Evolutionary conservation across 2,329 filamentous ascomycete genomes (phyloP), one percentile per base, ranked within the genome.

Genomic region (Fusarium sublunatum): DNA sequence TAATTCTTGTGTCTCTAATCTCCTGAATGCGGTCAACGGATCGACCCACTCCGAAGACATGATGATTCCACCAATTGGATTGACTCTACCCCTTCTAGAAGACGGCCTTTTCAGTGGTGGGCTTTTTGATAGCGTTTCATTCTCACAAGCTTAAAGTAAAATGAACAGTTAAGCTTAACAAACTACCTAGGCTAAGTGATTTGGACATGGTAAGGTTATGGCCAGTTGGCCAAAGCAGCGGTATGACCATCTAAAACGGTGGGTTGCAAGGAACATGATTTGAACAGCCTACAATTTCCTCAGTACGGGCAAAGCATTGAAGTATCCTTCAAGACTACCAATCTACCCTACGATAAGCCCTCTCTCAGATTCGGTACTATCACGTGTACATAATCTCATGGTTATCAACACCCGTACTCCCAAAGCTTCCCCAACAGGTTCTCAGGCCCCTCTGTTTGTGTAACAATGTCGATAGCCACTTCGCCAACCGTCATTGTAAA

Each of bases 1-100:
- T 40, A 4, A 41, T 15, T 15, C 12, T 36, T 24, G 19, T 22
- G n/a, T n/a, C 22, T 15, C n/a, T 34, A 32, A 45, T 54, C 44
- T 35, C 26, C 44, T 15, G 54, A 61, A 58, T 40, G 31, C 35
- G 58, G 22, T 10, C 12, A 24, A 47, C 39, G 41, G 58, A 47
- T 55, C 24, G 26, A 29, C 50, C 29, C 58, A 63, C 54, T 53
- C 57, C 40, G 53, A 58, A 40, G 19, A 15, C 31, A 47, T 31
- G 26, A 22, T 45, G 42, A 46, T 65, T 65, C 62, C 62, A 63
- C 62, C 62, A 65, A 65, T 65, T 4, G 13, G 3, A 13, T 22
- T 4, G 2, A 11, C 3, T 13, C 29, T 3, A 6, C 15, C 52
- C 43, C 36, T 47, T 45, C n/a, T 28, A 32, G 6, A 32, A n/a